These are phyloP conservation scores for Lactarius quietus DNA, from an alignment of 768 basidiomycete species.

Conservation along the genomic window DNA sequence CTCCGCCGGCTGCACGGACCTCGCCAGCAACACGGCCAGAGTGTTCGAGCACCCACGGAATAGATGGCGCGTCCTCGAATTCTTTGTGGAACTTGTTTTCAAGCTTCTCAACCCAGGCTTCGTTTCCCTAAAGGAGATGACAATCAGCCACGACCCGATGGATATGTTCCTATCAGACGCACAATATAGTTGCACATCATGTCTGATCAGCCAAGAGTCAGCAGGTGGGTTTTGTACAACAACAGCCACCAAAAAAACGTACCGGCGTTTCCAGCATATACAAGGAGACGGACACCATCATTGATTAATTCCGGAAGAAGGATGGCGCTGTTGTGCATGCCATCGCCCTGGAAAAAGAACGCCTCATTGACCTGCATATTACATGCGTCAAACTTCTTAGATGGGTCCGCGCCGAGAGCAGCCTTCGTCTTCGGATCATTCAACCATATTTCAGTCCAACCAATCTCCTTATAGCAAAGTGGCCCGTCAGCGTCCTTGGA, in stretches of 20 bases:
- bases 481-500: conserved; percentile 52
- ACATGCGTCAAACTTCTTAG: conserved; percentile 62
- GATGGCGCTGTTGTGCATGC: conserved; percentile 74
- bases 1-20: conserved; percentile 66
- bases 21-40: conserved; percentile 59
- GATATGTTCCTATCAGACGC: conserved; percentile 26
- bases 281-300: conserved; percentile 75
- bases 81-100: conserved; percentile 59
- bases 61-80: conserved; percentile 47
- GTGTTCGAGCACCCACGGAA: conserved; percentile 53
- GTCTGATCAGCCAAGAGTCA: conserved; percentile 32
- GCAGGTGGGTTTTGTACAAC: neutral
- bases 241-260: neutral
- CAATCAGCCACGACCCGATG: neutral
- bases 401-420: conserved; percentile 68
- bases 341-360: conserved; percentile 81
- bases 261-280: conserved; percentile 87
- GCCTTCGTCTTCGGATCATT: conserved; percentile 74
- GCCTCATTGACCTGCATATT: conserved; percentile 78
- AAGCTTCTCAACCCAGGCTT: conserved; percentile 66
- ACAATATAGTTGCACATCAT: conserved; percentile 87
- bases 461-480: conserved; percentile 76
- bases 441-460: conserved; percentile 87
- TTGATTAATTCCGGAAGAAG: conserved; percentile 80
- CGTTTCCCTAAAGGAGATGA: conserved; percentile 57